A percentile compares a stretch with the other conserved stretches of the same genome.
Conservation (phyloP, 1,139 yeast genomes). For the Schwanniomyces etchellsii region DNA sequence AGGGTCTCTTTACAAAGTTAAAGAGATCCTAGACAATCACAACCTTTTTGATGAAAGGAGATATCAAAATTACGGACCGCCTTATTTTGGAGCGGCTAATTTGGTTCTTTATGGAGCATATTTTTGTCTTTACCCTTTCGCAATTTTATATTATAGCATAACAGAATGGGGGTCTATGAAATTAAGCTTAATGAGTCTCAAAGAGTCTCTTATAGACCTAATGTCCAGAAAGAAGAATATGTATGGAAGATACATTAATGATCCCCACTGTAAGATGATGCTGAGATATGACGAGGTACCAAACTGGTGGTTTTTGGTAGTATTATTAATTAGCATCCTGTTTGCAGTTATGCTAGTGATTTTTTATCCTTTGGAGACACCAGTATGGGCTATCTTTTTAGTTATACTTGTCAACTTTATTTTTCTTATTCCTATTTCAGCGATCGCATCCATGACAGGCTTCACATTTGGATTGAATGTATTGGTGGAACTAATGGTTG, state of each 20-base stretch:
- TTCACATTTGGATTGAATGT: slow-evolving; percentile 35
- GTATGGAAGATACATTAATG: slow-evolving; percentile 19
- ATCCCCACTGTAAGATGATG: slow-evolving; percentile 41
- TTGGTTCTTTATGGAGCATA: slow-evolving; percentile 38
- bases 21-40: slow-evolving; percentile 24
- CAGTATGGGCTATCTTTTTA: slow-evolving; percentile 32
- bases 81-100: slow-evolving; percentile 39
- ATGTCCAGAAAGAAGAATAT: slow-evolving; percentile 13
- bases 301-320: slow-evolving; percentile 32
- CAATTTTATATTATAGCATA: slow-evolving; percentile 31
- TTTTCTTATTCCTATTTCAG: slow-evolving; percentile 31
- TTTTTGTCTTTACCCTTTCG: slow-evolving; percentile 39
- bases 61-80: slow-evolving; percentile 34
- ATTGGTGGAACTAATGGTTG: slow-evolving; percentile 34
- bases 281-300: slow-evolving; percentile 34
- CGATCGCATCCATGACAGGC: slow-evolving; percentile 33
- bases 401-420: slow-evolving; percentile 29
- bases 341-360: slow-evolving; percentile 27
- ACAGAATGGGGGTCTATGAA: slow-evolving; percentile 44
- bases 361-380: slow-evolving; percentile 32
- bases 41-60: slow-evolving; percentile 26
- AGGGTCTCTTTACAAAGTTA: slow-evolving; percentile 29
- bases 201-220: slow-evolving; percentile 26
- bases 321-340: slow-evolving; percentile 21
- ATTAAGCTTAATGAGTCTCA: slow-evolving; percentile 32